Evolutionary conservation across 441 rosid genomes (phyloP).

Genomic region (Hura crepitans): DNA sequence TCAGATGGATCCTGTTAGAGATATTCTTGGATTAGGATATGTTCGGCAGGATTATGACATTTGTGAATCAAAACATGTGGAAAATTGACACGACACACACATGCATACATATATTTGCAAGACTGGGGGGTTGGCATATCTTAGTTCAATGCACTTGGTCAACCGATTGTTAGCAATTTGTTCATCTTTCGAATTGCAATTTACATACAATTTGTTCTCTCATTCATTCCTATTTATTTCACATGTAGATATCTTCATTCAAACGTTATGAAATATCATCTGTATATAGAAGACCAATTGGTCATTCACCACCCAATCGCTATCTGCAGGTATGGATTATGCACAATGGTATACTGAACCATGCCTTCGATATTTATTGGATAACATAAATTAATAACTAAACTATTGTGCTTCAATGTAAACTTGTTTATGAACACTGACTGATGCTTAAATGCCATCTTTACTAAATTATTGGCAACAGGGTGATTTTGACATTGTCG

Average conservation of each 20-base stretch:
- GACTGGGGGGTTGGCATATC: background rate
- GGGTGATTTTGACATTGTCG: conserved; percentile 95
- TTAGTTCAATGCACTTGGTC: background rate
- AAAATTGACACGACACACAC: background rate
- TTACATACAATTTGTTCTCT: conserved; percentile 2
- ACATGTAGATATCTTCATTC: conserved; percentile 73
- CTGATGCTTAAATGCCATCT: conserved; percentile 13
- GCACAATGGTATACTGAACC: background rate
- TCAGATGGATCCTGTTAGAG: background rate
- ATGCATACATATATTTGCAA: no score
- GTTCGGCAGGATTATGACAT: background rate
- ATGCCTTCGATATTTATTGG: conserved; percentile 6
- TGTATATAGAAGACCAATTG: conserved; percentile 85
- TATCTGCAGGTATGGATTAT: conserved; percentile 65
- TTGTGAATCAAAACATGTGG: conserved; percentile 2
- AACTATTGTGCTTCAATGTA: background rate
- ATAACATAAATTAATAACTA: background rate
- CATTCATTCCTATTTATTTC: conserved; percentile 9
- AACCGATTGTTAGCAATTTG: background rate
- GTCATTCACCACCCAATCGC: conserved; percentile 91
- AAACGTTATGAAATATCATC: conserved; percentile 79
- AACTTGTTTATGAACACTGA: conserved; percentile 11
- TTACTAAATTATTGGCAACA: conserved; percentile 31
- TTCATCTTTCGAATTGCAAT: conserved; percentile 14
- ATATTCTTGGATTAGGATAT: background rate